Evolutionary conservation across 441 rosid genomes (phyloP).

Genomic region (Adansonia grandidieri): DNA sequence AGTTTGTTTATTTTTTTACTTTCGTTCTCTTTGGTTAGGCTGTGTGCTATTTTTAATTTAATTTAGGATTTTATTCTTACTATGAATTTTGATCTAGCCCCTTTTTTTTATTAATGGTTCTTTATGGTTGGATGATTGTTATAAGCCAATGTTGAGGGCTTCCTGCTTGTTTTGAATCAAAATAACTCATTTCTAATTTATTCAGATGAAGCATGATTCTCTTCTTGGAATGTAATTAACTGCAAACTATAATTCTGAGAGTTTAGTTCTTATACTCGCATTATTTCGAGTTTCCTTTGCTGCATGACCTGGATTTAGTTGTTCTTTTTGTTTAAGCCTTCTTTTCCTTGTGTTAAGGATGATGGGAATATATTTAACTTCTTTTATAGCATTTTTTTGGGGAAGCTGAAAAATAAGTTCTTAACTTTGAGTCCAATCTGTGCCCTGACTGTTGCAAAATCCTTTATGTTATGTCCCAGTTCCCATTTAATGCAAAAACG

Average conservation of each 20-base stretch:
- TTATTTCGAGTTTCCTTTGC: not conserved
- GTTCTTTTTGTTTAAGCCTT: not conserved
- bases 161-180: not conserved
- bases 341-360: not conserved
- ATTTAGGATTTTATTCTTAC: not conserved
- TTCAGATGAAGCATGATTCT: not conserved
- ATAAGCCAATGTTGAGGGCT: not conserved
- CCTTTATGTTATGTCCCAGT: not conserved
- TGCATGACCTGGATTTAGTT: constrained; percentile 1
- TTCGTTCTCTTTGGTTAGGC: not conserved
- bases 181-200: not conserved
- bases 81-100: not conserved
- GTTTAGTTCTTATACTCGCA: not conserved
- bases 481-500: not conserved
- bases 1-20: too few relatives aligned
- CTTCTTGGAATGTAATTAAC: not conserved
- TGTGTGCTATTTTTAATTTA: not conserved
- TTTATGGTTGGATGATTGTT: constrained; percentile 5
- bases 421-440: not conserved
- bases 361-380: not conserved
- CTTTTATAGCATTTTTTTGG: not conserved
- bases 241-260: not conserved
- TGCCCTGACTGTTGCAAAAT: not conserved
- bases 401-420: not conserved
- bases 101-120: not conserved